phyloP scores from a whole-genome alignment of 768 basidiomycete species.

The Agrocybe chaxingu region DNA sequence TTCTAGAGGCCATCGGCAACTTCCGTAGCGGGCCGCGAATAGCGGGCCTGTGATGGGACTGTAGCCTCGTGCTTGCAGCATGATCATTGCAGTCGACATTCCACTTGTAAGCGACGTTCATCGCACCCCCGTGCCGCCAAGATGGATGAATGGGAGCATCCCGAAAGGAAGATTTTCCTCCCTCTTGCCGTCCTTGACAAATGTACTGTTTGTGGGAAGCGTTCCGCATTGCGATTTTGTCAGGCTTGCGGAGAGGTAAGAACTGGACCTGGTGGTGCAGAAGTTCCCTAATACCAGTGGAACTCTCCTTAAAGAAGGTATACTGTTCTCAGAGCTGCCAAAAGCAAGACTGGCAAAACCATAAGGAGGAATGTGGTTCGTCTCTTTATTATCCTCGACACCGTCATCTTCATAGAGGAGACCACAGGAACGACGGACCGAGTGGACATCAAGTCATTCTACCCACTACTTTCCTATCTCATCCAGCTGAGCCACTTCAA shows the following conservation, averaged over 20 bases:
- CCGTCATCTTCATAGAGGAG: neutral
- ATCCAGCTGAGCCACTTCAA: conserved; percentile 5
- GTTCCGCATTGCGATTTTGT: no score
- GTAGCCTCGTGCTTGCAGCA: neutral
- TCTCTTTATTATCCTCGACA: neutral
- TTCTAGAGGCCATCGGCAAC: no score
- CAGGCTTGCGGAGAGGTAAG: no score
- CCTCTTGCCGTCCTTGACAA: conserved; percentile 20
- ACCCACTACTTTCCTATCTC: conserved; percentile 28
- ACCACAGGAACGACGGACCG: conserved; percentile 30
- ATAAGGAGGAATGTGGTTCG: conserved; percentile 7
- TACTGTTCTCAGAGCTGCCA: conserved; percentile 17
- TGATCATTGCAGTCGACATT: no score
- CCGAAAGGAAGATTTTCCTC: neutral
- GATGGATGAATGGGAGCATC: no score
- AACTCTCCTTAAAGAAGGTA: neutral
- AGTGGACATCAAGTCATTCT: conserved; percentile 28
- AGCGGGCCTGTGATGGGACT: no score
- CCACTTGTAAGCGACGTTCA: no score
- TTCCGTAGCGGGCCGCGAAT: no score
- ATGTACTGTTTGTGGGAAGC: no score
- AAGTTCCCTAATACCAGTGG: no score
- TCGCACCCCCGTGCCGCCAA: no score
- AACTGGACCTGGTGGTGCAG: no score
- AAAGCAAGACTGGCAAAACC: conserved; percentile 4